Evolutionary conservation across 169 alveolate genomes (phyloP).

Genomic region (Ichthyophthirius multifiliis): DNA sequence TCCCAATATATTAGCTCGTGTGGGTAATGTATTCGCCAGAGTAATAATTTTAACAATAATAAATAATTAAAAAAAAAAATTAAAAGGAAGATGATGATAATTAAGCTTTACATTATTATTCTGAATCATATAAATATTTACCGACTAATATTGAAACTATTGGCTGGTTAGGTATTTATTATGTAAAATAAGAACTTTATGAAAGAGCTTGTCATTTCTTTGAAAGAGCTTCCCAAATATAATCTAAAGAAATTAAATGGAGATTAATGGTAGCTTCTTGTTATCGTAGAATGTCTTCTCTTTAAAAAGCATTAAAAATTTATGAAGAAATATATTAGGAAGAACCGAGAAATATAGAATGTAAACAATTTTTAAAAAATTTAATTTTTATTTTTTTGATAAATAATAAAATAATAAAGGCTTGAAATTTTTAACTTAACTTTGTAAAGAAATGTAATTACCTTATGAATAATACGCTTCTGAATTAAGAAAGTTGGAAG

Average conservation of each 20-base stretch:
- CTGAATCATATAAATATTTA: conserved; percentile 80
- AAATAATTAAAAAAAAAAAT: neutral
- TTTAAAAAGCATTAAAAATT: conserved; percentile 72
- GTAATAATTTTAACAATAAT: neutral
- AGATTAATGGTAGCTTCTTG: conserved; percentile 91
- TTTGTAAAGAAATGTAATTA: conserved; percentile 59
- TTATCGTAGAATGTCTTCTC: conserved; percentile 86
- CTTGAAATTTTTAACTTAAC: conserved; percentile 49
- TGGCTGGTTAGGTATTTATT: conserved; percentile 90
- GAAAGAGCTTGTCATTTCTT: conserved; percentile 87
- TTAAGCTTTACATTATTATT: conserved; percentile 84
- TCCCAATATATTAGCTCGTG: conserved; percentile 81
- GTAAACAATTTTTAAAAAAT: conserved; percentile 33
- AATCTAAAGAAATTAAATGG: conserved; percentile 88
- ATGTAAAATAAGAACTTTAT: conserved; percentile 85
- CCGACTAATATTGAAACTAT: conserved; percentile 89
- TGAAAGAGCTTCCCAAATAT: conserved; percentile 86
- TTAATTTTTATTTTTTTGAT: neutral
- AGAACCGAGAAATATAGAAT: conserved; percentile 87
- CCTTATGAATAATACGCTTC: conserved; percentile 55
- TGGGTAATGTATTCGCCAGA: conserved; percentile 36
- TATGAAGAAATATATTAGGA: conserved; percentile 83
- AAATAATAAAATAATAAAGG: neutral
- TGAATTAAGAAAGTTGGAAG: conserved; percentile 49
- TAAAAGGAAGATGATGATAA: conserved; percentile 79